Evolutionary conservation across 2,329 filamentous ascomycete species (phyloP), one percentile per base, ranked within the genome.

Genomic region (Paraphaeosphaeria sporulosa): DNA sequence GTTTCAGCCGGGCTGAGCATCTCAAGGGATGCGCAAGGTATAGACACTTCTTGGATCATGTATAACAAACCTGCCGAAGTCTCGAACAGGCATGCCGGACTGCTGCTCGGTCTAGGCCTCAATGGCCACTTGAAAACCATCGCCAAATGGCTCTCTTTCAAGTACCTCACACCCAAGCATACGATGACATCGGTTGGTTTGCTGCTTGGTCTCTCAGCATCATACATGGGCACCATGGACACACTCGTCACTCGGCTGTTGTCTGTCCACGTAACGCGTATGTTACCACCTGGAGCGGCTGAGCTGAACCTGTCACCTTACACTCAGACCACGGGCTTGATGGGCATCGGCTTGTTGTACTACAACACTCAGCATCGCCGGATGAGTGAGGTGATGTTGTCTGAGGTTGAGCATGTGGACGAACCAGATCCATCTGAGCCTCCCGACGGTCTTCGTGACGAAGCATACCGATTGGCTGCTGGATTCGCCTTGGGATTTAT

Each of bases 301-400:
- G 95, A 99, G 77, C 84, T 99, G 12, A 99, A 99, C 67, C 80
- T 99, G 1, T 97, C 94, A 2, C 91, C 93, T 4, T 84, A 96
- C 19, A 97, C 94, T 0, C 95, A 99, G 77, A 98, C 95, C 0
- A 95, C 94, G 1, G 95, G 94, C 21, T 90, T 99, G 44, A 96
- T 99, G 93, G 95, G 95, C 1, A 97, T 99, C 66, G 95, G 95
- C 0, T 81, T 99, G 43, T 83, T 99, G 1, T 99, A 98, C 77
- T 96, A 91, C 79, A 91, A 94, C 74, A 97, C 94, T 30, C 94
- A 98, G 71, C 96, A 99, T 79, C 91, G 96, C 32, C 89, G 96
- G 40, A 99, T 99, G 95, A 98, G 93, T 73, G 95, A 99, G 76
- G 93, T 98, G 19, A 97, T 99, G 93, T 87, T 99, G 53, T 98